Evolutionary conservation across 495 filamentous ascomycete genomes (phyloP).

Genomic region (Penicillium daleae): DNA sequence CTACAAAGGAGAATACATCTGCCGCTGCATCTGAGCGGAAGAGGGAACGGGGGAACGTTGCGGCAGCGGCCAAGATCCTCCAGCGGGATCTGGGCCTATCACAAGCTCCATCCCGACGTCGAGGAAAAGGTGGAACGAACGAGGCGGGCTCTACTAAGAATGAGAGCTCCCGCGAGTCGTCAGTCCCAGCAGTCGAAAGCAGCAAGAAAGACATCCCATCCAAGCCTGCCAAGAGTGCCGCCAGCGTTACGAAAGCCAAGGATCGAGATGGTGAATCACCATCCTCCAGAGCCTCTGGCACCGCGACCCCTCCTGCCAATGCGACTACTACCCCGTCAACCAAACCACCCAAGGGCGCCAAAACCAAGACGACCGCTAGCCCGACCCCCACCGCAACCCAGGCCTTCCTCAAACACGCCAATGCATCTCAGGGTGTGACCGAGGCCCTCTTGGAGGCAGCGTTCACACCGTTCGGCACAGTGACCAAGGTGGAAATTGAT

Average conservation of each 20-base stretch:
- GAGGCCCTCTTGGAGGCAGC: conserved; percentile 74
- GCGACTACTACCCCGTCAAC: conserved; percentile 35
- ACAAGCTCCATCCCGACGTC: conserved; percentile 55
- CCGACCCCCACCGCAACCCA: conserved; percentile 63
- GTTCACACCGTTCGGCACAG: conserved; percentile 68
- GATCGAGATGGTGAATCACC: conserved; percentile 23
- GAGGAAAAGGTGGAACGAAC: conserved; percentile 39
- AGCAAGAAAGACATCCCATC: conserved; percentile 39
- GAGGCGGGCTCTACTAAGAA: conserved; percentile 38
- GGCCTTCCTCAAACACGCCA: conserved; percentile 93
- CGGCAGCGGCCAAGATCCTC: conserved; percentile 80
- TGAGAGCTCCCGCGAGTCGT: conserved; percentile 31
- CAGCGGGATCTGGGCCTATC: conserved; percentile 90
- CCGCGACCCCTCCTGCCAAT: conserved; percentile 30
- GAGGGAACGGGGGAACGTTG: conserved; percentile 70
- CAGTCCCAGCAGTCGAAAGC: conserved; percentile 35
- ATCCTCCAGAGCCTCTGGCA: conserved; percentile 29
- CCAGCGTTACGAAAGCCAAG: conserved; percentile 30
- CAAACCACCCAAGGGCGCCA: conserved; percentile 37
- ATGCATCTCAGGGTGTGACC: conserved; percentile 87
- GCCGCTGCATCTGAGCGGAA: conserved; percentile 51
- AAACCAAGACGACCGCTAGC: conserved; percentile 37
- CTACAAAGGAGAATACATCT: conserved; percentile 36
- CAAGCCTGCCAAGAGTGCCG: conserved; percentile 36
- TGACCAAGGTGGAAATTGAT: conserved; percentile 84